phyloP scores from a whole-genome alignment of 176 grass and related monocot species.

The Tillandsia leiboldiana region DNA sequence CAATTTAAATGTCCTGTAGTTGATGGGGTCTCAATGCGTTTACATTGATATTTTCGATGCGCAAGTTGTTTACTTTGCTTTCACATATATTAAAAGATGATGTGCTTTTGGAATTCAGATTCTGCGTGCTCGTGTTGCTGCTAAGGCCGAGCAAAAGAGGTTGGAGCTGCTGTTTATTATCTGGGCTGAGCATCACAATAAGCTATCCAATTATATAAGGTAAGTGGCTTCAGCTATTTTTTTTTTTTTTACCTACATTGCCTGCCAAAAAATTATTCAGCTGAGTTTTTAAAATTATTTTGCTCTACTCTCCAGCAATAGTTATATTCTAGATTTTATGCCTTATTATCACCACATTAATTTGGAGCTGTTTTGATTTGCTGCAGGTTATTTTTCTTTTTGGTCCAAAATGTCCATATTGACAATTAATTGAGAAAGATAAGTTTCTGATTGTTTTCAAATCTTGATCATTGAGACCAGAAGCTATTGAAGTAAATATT shows the following conservation, averaged over 20 bases:
- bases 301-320: conserved; percentile 8
- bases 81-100: not conserved
- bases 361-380: not conserved
- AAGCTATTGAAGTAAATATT: conserved; percentile 2
- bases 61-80: no score
- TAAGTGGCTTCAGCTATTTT: conserved; percentile 13
- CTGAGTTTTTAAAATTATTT: conserved; percentile 19
- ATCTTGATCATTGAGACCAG: conserved; percentile 38
- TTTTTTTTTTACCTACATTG: not conserved
- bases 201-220: conserved; percentile 98
- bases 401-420: conserved; percentile 97
- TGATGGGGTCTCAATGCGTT: no score
- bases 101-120: conserved; percentile 37
- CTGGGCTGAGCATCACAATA: conserved; percentile 96
- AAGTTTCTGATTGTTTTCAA: conserved; percentile 64
- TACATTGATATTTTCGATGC: no score
- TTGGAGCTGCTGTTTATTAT: conserved; percentile 83
- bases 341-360: not conserved
- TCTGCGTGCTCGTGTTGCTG: conserved; percentile 81
- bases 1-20: no score
- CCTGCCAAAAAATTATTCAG: not conserved
- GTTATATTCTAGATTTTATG: conserved; percentile 9
- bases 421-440: conserved; percentile 98
- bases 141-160: conserved; percentile 89
- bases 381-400: conserved; percentile 99